These are phyloP conservation scores for Raffaelea albimanens DNA, from an alignment of 2,329 filamentous ascomycete genomes.

Conservation along the genomic window DNA sequence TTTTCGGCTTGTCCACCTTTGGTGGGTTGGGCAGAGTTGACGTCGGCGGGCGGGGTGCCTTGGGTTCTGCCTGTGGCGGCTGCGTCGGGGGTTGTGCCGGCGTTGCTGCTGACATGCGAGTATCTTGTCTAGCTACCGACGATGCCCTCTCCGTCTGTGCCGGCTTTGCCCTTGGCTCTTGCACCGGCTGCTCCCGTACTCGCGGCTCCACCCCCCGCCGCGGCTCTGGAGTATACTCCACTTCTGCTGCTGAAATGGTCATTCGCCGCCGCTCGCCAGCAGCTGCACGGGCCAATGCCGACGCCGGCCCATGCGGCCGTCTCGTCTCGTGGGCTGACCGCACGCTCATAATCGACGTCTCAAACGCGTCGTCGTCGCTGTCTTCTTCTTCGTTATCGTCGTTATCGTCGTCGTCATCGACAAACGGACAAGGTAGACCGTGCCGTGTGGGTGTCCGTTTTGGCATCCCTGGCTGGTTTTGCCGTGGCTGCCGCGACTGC, in stretches of 20 bases:
- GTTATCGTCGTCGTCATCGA: neutral
- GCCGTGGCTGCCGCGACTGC: neutral
- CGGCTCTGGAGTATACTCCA: no score
- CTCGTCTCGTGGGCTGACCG: neutral
- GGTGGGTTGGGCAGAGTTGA: no score
- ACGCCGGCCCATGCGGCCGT: no score
- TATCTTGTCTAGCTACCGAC: no score
- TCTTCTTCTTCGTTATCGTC: neutral
- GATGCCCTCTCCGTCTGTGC: no score
- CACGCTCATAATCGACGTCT: conserved; percentile 2
- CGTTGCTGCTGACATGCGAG: neutral
- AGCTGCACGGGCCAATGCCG: no score
- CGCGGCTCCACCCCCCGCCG: no score
- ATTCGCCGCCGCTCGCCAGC: conserved; percentile 1
- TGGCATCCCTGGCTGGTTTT: neutral
- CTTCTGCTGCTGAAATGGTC: conserved; percentile 3
- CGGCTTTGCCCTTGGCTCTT: no score
- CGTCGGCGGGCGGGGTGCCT: no score
- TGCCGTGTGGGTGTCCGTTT: neutral
- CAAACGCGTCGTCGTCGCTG: conserved; percentile 3
- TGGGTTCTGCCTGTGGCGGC: no score
- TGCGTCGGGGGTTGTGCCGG: neutral
- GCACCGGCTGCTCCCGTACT: no score
- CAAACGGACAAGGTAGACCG: no score
- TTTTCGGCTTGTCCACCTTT: neutral